Evolutionary conservation across 257 asterid species (phyloP).

Genomic region (Rubia yunnanensis): DNA sequence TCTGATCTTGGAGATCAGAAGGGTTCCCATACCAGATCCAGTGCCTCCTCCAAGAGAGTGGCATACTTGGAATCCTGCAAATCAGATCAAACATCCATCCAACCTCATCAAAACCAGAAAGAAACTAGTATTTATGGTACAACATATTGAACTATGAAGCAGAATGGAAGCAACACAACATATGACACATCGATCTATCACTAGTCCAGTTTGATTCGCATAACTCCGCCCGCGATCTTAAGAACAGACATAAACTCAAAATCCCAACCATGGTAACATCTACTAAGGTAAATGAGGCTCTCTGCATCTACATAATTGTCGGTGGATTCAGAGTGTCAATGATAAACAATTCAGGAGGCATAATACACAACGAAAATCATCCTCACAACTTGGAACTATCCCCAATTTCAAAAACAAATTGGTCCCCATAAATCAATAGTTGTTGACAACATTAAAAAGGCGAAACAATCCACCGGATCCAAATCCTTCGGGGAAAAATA

Average conservation of each 20-base stretch:
- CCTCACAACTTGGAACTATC: background rate
- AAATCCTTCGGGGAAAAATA: background rate
- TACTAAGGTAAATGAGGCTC: background rate
- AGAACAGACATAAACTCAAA: background rate
- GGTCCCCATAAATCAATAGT: conserved; percentile 1
- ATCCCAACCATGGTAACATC: too few species aligned
- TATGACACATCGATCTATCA: background rate
- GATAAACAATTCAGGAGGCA: background rate
- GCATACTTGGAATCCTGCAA: conserved; percentile 78
- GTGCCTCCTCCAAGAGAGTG: conserved; percentile 96
- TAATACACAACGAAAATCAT: background rate
- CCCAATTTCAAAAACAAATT: background rate
- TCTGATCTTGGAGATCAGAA: conserved; percentile 76
- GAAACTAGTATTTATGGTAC: too few species aligned
- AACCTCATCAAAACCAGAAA: too few species aligned
- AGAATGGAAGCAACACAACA: background rate
- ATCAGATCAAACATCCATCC: background rate
- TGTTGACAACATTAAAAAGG: background rate
- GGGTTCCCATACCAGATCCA: conserved; percentile 96
- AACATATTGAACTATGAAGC: background rate
- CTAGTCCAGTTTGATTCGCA: background rate
- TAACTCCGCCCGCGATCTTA: background rate
- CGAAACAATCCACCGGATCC: background rate
- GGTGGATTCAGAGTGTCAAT: background rate
- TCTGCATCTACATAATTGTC: background rate